phyloP scores from a whole-genome alignment of 2,329 filamentous ascomycete genomes.

The Phialemoniopsis sp. region DNA sequence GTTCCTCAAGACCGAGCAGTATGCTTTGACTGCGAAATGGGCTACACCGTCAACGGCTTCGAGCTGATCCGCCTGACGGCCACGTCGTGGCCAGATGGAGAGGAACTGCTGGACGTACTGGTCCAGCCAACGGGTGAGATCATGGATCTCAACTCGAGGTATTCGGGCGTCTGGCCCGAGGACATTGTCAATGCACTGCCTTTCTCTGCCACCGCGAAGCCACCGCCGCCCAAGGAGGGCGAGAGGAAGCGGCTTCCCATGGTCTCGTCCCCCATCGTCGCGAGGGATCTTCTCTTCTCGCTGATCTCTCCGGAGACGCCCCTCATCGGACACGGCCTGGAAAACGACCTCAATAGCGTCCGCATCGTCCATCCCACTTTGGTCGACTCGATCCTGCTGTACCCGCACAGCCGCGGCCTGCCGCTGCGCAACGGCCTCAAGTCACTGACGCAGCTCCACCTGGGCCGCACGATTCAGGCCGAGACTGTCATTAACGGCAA shows the following conservation, averaged over 20 bases:
- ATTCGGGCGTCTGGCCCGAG: conserved; percentile 79
- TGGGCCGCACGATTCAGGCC: conserved; percentile 76
- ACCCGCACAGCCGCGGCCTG: conserved; percentile 71
- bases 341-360: conserved; percentile 84
- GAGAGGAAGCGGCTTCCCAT: conserved; percentile 55
- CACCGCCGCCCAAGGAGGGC: conserved; percentile 12
- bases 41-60: conserved; percentile 82
- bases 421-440: conserved; percentile 78
- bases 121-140: conserved; percentile 15
- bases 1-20: conserved; percentile 58
- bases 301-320: conserved; percentile 74
- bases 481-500: conserved; percentile 40
- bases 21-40: conserved; percentile 96
- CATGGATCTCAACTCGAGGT: conserved; percentile 66
- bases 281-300: conserved; percentile 73
- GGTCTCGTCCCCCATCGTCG: conserved; percentile 69
- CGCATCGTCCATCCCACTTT: conserved; percentile 15
- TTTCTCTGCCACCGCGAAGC: conserved; percentile 32
- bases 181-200: conserved; percentile 67
- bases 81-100: conserved; percentile 77
- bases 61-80: conserved; percentile 89
- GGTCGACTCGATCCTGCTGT: conserved; percentile 44
- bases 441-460: conserved; percentile 61
- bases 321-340: conserved; percentile 86
- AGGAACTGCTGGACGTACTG: conserved; percentile 68